phyloP scores from a whole-genome alignment of 2,329 filamentous ascomycete genomes.

The Aspergillus nomiae region DNA sequence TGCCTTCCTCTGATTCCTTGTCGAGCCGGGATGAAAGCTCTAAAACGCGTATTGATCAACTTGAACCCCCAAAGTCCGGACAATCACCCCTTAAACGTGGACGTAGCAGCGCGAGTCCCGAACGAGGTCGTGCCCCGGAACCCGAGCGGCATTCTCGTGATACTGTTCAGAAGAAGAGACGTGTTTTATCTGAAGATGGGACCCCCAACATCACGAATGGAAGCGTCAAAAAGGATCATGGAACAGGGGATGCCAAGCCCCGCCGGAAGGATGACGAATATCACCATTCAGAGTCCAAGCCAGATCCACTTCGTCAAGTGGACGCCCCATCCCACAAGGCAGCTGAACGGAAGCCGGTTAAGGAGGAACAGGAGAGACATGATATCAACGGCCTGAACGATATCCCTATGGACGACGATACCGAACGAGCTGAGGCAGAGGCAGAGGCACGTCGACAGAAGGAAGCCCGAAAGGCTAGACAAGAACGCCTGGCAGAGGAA shows the following conservation, averaged over 20 bases:
- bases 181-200: conserved; percentile 43
- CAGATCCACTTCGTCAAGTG: conserved; percentile 17
- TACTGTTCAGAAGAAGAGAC: conserved; percentile 45
- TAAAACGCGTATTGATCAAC: conserved; percentile 33
- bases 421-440: conserved; percentile 28
- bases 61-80: conserved; percentile 27
- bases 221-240: conserved; percentile 28
- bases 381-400: conserved; percentile 30
- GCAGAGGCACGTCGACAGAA: conserved; percentile 27
- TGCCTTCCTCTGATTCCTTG: conserved; percentile 44
- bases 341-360: conserved; percentile 28
- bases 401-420: conserved; percentile 32
- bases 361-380: conserved; percentile 33
- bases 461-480: conserved; percentile 31
- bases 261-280: conserved; percentile 21
- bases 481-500: conserved; percentile 34
- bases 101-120: conserved; percentile 45
- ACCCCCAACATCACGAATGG: conserved; percentile 34
- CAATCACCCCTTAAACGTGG: conserved; percentile 40
- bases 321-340: conserved; percentile 17
- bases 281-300: conserved; percentile 20
- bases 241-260: conserved; percentile 24
- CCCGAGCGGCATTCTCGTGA: conserved; percentile 33
- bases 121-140: conserved; percentile 21
- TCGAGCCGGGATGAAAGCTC: conserved; percentile 41